phyloP scores from a whole-genome alignment of 495 filamentous ascomycete genomes.

The Hypoxylon fragiforme region DNA sequence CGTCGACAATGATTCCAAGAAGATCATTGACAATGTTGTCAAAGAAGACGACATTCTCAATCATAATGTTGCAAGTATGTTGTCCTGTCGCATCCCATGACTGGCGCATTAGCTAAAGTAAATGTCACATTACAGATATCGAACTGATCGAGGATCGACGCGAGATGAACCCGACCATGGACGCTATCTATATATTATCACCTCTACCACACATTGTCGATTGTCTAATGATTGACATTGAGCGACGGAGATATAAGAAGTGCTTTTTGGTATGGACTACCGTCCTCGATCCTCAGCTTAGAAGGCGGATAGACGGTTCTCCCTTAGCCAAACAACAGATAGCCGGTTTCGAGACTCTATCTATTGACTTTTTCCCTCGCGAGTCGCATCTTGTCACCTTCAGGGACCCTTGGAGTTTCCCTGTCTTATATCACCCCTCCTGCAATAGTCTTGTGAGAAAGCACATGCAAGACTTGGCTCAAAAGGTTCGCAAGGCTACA shows the following conservation, averaged over 20 bases:
- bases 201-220: constrained; percentile 85
- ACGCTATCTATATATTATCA: constrained; percentile 89
- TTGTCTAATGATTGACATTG: constrained; percentile 89
- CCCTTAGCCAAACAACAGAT: constrained; percentile 69
- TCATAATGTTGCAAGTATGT: constrained; percentile 88
- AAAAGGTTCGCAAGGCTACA: constrained; percentile 65
- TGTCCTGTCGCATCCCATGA: constrained; percentile 4
- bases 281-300: constrained; percentile 47
- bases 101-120: constrained; percentile 30
- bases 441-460: constrained; percentile 80
- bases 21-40: constrained; percentile 81
- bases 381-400: constrained; percentile 93
- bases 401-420: constrained; percentile 92
- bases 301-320: constrained; percentile 46
- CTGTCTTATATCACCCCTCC: constrained; percentile 83
- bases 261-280: constrained; percentile 80
- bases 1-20: constrained; percentile 76
- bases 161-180: constrained; percentile 79
- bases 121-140: constrained; percentile 70
- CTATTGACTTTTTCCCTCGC: constrained; percentile 83
- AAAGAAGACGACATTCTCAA: constrained; percentile 96
- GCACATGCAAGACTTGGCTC: constrained; percentile 80
- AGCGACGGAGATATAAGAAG: constrained; percentile 74
- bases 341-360: constrained; percentile 69
- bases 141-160: constrained; percentile 87